phyloP scores from a whole-genome alignment of 2,329 filamentous ascomycete genomes.

The Fusarium succisae region DNA sequence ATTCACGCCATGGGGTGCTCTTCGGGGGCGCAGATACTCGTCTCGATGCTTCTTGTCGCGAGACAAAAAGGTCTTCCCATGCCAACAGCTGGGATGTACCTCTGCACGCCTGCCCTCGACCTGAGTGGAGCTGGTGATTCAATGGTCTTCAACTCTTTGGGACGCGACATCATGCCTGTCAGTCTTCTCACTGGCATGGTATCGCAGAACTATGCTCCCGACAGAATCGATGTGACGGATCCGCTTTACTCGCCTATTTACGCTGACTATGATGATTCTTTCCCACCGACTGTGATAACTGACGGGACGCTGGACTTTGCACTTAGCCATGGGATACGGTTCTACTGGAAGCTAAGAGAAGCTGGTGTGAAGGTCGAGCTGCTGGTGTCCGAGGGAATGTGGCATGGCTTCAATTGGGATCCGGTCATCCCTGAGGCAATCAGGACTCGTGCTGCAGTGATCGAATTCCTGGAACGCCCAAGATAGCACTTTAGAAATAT shows the following conservation, averaged over 20 bases:
- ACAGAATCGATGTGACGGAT: background rate
- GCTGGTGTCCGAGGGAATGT: background rate
- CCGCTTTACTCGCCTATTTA: background rate
- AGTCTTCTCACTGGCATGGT: background rate
- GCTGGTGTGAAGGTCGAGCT: background rate
- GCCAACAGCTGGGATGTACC: background rate
- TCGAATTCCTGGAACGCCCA: background rate
- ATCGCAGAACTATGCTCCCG: background rate
- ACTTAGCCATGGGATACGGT: background rate
- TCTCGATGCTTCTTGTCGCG: background rate
- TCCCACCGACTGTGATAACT: background rate
- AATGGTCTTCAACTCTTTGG: background rate
- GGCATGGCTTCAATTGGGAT: background rate
- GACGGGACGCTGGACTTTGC: background rate
- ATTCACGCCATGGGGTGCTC: background rate
- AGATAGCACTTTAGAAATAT: fast-evolving
- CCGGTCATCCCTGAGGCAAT: background rate
- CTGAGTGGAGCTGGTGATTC: background rate
- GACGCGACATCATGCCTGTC: background rate
- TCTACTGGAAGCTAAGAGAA: background rate
- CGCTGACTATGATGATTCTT: background rate
- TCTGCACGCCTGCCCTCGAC: background rate
- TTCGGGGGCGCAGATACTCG: background rate
- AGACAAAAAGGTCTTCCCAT: background rate
- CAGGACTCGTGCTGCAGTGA: background rate